Conservation (phyloP, 2,329 filamentous ascomycete species). For the Cladosporium sp. region DNA sequence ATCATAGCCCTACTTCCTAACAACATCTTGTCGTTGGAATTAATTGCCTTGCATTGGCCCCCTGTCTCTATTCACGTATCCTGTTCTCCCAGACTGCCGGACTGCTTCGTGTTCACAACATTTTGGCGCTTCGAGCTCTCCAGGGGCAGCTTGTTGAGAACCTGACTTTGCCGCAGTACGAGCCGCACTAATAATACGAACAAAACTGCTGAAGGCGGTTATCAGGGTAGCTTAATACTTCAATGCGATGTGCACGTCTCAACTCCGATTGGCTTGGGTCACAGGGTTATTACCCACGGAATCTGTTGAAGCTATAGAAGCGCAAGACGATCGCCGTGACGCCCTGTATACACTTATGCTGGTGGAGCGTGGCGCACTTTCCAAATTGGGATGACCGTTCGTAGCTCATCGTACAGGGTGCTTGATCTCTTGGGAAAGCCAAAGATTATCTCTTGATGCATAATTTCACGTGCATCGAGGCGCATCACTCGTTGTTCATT, state of each 20-base stretch:
- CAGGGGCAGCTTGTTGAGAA: background rate
- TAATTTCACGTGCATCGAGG: background rate
- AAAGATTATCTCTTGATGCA: too few relatives aligned
- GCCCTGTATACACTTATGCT: too few relatives aligned
- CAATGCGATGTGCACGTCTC: background rate
- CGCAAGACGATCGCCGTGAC: too few relatives aligned
- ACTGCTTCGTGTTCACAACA: background rate
- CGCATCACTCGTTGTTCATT: conserved; percentile 19
- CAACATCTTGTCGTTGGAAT: background rate
- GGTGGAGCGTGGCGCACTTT: too few relatives aligned
- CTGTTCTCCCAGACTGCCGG: background rate
- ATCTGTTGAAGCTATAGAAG: too few relatives aligned
- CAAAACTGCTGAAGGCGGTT: background rate
- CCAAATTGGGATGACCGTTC: too few relatives aligned
- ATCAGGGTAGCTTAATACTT: background rate
- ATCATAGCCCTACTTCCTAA: background rate
- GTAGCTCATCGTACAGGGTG: too few relatives aligned
- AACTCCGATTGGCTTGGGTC: too few relatives aligned
- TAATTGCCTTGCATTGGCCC: background rate
- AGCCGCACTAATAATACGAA: too few relatives aligned
- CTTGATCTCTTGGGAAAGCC: too few relatives aligned
- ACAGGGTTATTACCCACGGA: too few relatives aligned
- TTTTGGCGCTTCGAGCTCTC: background rate
- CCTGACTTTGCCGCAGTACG: too few relatives aligned
- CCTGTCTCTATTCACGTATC: background rate